Evolutionary conservation across 1,139 yeast genomes (phyloP).

Genomic region (Protomyces gravidus): DNA sequence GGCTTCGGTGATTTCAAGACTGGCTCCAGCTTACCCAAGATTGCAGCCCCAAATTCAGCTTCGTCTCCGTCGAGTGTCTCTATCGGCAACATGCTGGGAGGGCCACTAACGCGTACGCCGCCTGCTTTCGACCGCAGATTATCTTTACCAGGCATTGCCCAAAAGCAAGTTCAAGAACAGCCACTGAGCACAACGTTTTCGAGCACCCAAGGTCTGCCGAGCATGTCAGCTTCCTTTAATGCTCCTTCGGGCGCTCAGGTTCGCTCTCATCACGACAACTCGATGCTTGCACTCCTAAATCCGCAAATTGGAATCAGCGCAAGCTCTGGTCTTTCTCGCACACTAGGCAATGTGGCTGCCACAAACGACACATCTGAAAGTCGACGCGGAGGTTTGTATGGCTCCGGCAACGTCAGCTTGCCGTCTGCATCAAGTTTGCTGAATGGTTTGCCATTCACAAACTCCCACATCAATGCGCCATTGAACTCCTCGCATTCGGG

Average conservation of each 20-base stretch:
- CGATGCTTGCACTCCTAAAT: neutral
- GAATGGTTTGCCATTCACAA: neutral
- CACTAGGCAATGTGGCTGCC: neutral
- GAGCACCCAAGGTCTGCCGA: neutral
- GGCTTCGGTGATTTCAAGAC: too few species aligned
- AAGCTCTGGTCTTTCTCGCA: neutral
- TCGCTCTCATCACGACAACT: neutral
- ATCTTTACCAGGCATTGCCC: neutral
- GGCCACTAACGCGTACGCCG: too few species aligned
- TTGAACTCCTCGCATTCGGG: neutral
- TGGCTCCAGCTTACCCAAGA: too few species aligned
- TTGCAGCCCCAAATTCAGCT: too few species aligned
- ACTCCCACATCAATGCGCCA: neutral
- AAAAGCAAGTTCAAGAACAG: too few species aligned
- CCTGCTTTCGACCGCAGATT: neutral
- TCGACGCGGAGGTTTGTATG: neutral
- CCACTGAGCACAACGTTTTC: neutral
- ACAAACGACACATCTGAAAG: neutral
- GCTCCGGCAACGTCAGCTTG: neutral
- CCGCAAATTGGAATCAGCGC: neutral
- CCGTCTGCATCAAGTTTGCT: neutral
- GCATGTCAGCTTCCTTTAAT: neutral
- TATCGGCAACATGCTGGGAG: neutral
- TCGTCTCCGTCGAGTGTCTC: neutral
- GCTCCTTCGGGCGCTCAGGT: neutral